Evolutionary conservation across 2,329 filamentous ascomycete genomes (phyloP).

Genomic region (Cytospora piceicola): DNA sequence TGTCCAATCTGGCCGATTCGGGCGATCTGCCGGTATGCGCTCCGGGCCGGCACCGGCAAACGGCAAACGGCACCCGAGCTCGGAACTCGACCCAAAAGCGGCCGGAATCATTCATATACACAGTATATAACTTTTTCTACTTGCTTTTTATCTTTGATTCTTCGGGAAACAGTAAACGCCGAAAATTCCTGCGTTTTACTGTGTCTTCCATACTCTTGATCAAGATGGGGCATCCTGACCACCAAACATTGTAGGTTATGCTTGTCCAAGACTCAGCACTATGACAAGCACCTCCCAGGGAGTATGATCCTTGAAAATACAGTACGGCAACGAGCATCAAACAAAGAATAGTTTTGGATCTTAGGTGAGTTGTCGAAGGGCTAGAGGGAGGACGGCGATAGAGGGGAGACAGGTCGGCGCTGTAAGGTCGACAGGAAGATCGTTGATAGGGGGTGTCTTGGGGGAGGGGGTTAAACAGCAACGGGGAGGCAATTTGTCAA

Average conservation of each 20-base stretch:
- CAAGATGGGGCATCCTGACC: background rate
- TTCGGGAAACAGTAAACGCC: background rate
- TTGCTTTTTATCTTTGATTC: background rate
- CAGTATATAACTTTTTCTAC: background rate
- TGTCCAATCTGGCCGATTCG: background rate
- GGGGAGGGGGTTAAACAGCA: no score
- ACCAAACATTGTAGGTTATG: background rate
- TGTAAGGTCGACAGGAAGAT: no score
- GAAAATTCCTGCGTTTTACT: background rate
- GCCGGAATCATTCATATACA: background rate
- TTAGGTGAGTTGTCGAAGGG: no score
- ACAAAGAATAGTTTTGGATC: no score
- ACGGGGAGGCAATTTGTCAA: no score
- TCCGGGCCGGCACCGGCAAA: slow-evolving; percentile 21
- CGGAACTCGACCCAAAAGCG: background rate
- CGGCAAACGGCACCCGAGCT: slow-evolving; percentile 19
- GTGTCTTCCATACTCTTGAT: background rate
- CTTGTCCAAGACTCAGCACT: background rate
- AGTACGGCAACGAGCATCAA: no score
- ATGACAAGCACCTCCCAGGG: background rate
- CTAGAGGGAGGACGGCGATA: no score
- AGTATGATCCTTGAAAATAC: background rate
- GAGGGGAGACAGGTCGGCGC: no score
- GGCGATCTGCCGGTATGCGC: slow-evolving; percentile 4
- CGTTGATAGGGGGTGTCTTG: no score